Conservation (phyloP, 2,329 filamentous ascomycete genomes). For the Sodiomyces alkalinus region DNA sequence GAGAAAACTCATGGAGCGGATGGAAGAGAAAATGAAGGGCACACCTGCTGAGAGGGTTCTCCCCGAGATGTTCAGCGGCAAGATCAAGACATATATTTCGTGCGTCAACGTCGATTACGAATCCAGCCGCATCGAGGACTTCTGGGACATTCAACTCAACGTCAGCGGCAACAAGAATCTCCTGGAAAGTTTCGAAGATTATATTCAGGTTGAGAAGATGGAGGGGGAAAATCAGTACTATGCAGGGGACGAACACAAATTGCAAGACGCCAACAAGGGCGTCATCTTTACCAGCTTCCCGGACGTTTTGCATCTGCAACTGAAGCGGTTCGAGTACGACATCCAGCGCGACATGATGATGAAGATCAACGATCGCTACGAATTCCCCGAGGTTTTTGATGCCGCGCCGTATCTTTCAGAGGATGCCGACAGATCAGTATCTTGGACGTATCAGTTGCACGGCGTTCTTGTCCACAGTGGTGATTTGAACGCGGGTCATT, state of each 20-base stretch:
- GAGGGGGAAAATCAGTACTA: slow-evolving; percentile 98
- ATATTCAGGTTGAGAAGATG: slow-evolving; percentile 90
- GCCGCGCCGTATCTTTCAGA: slow-evolving; percentile 77
- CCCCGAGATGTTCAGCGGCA: slow-evolving; percentile 84
- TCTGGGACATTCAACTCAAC: slow-evolving; percentile 97
- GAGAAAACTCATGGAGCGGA: slow-evolving; percentile 88
- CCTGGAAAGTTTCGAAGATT: slow-evolving; percentile 89
- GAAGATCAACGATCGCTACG: slow-evolving; percentile 92
- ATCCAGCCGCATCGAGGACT: slow-evolving; percentile 88
- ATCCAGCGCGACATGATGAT: slow-evolving; percentile 94
- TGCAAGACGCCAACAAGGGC: slow-evolving; percentile 94
- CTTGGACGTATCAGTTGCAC: slow-evolving; percentile 85
- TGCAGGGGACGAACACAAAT: slow-evolving; percentile 73
- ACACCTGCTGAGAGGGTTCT: slow-evolving; percentile 82
- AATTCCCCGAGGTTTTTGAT: slow-evolving; percentile 74
- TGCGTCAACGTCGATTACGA: slow-evolving; percentile 98
- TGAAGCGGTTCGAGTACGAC: slow-evolving; percentile 97
- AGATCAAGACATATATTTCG: slow-evolving; percentile 96
- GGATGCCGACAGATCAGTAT: slow-evolving; percentile 72
- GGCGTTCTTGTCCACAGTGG: slow-evolving; percentile 94
- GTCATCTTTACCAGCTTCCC: slow-evolving; percentile 96
- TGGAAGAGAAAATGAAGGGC: slow-evolving; percentile 97
- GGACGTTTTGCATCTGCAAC: slow-evolving; percentile 81
- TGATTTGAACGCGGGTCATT: slow-evolving; percentile 92
- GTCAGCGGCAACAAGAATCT: slow-evolving; percentile 87